Conservation (phyloP, 257 asterid genomes). For the Jaltomata sinuosa region DNA sequence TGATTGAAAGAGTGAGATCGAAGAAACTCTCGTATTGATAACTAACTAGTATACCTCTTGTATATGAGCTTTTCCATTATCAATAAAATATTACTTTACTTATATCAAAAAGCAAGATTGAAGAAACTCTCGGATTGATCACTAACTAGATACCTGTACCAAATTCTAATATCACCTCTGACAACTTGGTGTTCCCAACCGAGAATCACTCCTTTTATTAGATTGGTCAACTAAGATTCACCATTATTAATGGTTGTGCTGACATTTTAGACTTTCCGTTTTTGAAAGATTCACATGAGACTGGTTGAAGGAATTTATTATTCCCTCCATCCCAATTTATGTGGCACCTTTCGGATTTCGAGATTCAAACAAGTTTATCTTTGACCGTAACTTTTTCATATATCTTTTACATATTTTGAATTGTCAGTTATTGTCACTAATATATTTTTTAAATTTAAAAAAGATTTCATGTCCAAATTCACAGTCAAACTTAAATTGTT, state of each 20-base stretch:
- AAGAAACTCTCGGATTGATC: not conserved
- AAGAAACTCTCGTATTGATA: not conserved
- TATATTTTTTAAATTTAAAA: no score
- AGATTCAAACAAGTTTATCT: no score
- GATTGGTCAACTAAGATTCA: not conserved
- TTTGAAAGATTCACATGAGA: not conserved
- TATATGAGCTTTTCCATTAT: not conserved
- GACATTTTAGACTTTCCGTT: not conserved
- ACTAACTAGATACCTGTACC: not conserved
- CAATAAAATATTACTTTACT: not conserved
- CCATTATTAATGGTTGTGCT: not conserved
- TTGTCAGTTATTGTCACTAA: no score
- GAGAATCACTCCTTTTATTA: not conserved
- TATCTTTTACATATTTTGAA: no score
- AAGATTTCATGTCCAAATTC: no score
- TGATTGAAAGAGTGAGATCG: not conserved
- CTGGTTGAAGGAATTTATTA: not conserved
- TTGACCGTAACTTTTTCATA: no score
- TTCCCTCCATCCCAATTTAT: no score
- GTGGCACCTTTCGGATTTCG: no score
- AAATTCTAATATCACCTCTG: not conserved
- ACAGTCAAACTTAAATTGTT: no score
- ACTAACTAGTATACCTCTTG: not conserved
- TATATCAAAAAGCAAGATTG: not conserved
- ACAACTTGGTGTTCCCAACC: not conserved